Evolutionary conservation across 129 eudicot species (phyloP), one percentile per base, ranked within the genome.

Genomic region (Flaveria robusta): DNA sequence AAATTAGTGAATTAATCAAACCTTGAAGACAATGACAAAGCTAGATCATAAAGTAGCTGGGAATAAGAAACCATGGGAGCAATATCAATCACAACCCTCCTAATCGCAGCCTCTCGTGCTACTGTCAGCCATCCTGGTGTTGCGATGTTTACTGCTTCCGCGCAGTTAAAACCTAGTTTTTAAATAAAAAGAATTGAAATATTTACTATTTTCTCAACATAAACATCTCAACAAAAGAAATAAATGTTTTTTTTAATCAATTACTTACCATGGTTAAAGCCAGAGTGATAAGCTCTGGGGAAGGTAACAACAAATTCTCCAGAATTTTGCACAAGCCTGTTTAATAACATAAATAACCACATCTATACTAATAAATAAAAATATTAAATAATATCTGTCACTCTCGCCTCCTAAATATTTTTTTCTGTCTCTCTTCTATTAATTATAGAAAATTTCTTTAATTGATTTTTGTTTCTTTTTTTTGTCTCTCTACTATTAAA

Each of bases 291-390:
- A 70, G 98, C 97, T 70, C 98, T 84, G 9, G 97, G 98, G 76
- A 94, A 94, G 49, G 98, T 94, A 81, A 94, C 89, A 55, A 94
- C 97, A 79, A 91, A 94, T 31, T 94, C 98, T 72, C 97, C 96
- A 24, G 93, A 85, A 84, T 94, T 88, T 65, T 94, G 98, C 15
- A 94, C 97, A 75, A 94, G 71, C 87, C 98, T 93, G 77, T 23
- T 55, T 55, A 55, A 55, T 19, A 55, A 54, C 0, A 54, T 3
- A 49, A 49, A 19, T 15, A 15, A 15, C 9, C 0, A 43, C 9
- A 10, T 43, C 47, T 43, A 43, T 13, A 8, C n/a, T n/a, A 12
- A 10, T 13, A 43, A 12, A 3, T 43, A 43, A 43, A 43, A 10
- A 43, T 43, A 43, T 2, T 5, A n/a, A n/a, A n/a, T n/a, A n/a